Evolutionary conservation across 2,329 filamentous ascomycete genomes (phyloP), one percentile per base, ranked within the genome.

Genomic region (Parastagonospora nodorum): DNA sequence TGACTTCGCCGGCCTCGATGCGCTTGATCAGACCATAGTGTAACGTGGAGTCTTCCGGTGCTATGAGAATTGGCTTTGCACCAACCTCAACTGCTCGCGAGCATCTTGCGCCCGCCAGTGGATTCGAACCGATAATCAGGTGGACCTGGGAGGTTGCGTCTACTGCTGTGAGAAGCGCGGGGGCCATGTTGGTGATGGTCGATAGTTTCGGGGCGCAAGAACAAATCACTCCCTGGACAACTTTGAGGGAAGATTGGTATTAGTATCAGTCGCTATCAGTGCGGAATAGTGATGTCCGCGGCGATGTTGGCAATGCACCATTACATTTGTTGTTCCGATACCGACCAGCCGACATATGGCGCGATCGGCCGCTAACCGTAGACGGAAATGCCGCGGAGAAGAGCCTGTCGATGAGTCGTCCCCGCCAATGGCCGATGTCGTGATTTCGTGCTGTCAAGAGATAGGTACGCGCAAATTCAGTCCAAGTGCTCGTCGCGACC

Each of bases 91-190:
- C 75, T 2, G 90, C 92, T 68, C 90, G 89, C 10, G 83, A 78
- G 76, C 90, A 95, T 63, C 94, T 85, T 29, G 91, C 84, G 45
- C 88, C 88, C n/a, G 94, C 93, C 35, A 99, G 82, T 11, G 93
- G 86, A 66, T 92, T 94, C 30, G 88, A 87, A 51, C 94, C 94
- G 57, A 97, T 75, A 65, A 99, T 84, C 50, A 99, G 81, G 72
- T 99, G 94, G 35, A 92, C 74, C 68, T 90, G 88, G 41, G 78
- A 82, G 43, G 80, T 80, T 66, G 85, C 87, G 69, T 92, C 86
- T 59, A 88, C 81, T 42, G 89, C 86, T 39, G 89, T 88, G 41
- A 95, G 84, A 44, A 95, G 80, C 3, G 87, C 79, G 32, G 80
- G 77, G 30, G 72, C 64, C 77, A 80, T 80, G 47, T 33, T 50